phyloP scores from a whole-genome alignment of 2,329 filamentous ascomycete genomes.

The Sclerotinia glacialis region DNA sequence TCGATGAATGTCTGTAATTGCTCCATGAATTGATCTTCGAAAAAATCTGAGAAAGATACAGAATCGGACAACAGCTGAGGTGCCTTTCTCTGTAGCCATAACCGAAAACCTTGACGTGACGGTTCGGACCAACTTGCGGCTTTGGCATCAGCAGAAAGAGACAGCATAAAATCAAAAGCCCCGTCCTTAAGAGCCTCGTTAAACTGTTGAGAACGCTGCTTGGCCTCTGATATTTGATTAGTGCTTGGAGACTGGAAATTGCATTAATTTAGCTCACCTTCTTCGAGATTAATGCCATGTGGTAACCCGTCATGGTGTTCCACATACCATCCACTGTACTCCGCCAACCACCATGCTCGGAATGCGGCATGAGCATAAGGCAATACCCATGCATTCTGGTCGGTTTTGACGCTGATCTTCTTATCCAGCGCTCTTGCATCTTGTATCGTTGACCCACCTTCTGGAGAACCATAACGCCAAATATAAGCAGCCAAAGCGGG shows the following conservation, averaged over 20 bases:
- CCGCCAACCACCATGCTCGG: conserved; percentile 82
- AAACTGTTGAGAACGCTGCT: conserved; percentile 69
- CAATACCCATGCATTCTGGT: conserved; percentile 69
- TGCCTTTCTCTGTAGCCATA: conserved; percentile 79
- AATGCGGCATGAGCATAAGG: conserved; percentile 76
- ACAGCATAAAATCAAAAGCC: conserved; percentile 86
- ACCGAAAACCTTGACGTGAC: conserved; percentile 75
- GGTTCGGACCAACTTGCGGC: conserved; percentile 84
- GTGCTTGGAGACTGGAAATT: background rate
- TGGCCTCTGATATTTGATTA: conserved; percentile 53
- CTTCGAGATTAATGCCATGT: conserved; percentile 62
- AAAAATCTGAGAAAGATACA: conserved; percentile 65
- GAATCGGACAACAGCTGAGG: conserved; percentile 65
- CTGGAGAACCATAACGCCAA: conserved; percentile 72
- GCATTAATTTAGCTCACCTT: conserved; percentile 42
- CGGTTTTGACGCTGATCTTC: conserved; percentile 62
- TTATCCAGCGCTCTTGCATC: conserved; percentile 70
- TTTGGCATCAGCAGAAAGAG: conserved; percentile 77
- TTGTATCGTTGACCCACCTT: conserved; percentile 63
- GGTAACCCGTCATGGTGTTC: conserved; percentile 62
- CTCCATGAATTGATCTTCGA: conserved; percentile 71
- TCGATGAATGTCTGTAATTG: conserved; percentile 86
- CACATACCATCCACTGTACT: conserved; percentile 87
- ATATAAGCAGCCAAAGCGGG: conserved; percentile 77
- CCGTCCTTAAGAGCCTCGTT: conserved; percentile 79